Evolutionary conservation across 441 rosid genomes (phyloP).

Genomic region (Brassica hybrid): DNA sequence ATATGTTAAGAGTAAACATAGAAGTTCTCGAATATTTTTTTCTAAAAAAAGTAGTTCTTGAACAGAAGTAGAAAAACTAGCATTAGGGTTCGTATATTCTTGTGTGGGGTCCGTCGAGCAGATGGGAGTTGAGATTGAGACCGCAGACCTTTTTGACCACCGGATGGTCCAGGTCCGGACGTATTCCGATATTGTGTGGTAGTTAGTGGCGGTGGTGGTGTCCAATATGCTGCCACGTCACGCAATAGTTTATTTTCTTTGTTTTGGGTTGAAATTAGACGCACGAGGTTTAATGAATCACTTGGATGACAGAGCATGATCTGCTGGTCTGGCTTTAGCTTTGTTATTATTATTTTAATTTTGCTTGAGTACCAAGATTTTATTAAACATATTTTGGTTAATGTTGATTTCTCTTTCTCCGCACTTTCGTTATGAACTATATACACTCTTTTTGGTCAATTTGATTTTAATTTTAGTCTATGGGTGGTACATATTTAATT

Average conservation of each 20-base stretch:
- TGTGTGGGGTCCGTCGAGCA: slow-evolving; percentile 1
- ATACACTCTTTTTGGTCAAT: background rate
- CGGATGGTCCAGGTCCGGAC: slow-evolving; percentile 29
- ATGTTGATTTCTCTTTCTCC: slow-evolving; percentile 16
- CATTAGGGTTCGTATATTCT: background rate
- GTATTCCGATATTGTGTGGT: slow-evolving; percentile 23
- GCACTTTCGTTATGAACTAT: slow-evolving; percentile 13
- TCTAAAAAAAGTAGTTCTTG: too few species aligned
- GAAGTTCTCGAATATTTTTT: too few species aligned
- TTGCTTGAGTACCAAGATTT: background rate
- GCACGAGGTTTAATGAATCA: slow-evolving; percentile 28
- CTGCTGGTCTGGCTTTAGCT: slow-evolving; percentile 10
- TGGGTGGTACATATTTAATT: background rate
- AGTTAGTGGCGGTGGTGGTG: slow-evolving; percentile 39
- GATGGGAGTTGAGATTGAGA: slow-evolving; percentile 22
- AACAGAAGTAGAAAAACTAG: too few species aligned
- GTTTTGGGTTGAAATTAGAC: slow-evolving; percentile 1
- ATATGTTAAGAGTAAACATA: too few species aligned
- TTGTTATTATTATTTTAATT: background rate
- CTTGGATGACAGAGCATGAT: slow-evolving; percentile 32
- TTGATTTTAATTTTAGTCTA: slow-evolving; percentile 9
- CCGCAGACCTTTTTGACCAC: slow-evolving; percentile 30
- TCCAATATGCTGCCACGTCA: slow-evolving; percentile 29
- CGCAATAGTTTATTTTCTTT: background rate
- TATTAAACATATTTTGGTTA: background rate